Evolutionary conservation across 129 eudicot genomes (phyloP), one percentile per base, ranked within the genome.

Genomic region (Centrapalus pauciflorus): DNA sequence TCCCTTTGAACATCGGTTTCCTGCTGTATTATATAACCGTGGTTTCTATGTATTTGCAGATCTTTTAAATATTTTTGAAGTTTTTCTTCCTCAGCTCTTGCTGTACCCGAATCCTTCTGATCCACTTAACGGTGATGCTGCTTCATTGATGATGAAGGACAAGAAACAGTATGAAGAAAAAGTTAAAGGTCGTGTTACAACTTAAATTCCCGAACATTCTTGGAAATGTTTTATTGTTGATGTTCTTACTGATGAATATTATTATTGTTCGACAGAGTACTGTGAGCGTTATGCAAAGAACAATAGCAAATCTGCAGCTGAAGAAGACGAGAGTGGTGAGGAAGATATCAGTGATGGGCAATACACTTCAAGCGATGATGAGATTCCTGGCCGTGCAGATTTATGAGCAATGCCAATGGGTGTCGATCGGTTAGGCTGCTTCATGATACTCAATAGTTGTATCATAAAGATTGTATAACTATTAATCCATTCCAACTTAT

Each of bases 81-180:
- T 82, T 14, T 85, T 85, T 71, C 85, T 85, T 26, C 93, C 93
- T 52, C 93, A 85, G 59, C 93, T 85, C 50, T 65, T 85, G 76
- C 80, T 82, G 11, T 85, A 85, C 61, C 93, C 93, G 16, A 85
- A 85, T 64, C 82, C 88, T 32, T 82, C 88, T 4, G 80, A 82
- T 65, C 88, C 85, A 6, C 82, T 85, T 21, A 85, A 85, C 29
- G 79, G 82, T 9, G 87, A 85, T 49, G 92, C 93, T 12, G 88
- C 81, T 45, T 55, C 80, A 8, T 61, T 85, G 76, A 76, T 85
- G 88, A 82, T 82, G 85, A 69, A 69, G 56, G 83, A 85, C 79
- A 73, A 71, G 76, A 62, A 69, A 21, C 81, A 54, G 68, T 85
- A 85, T 46, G 85, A 82, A 26, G 79, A 76, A 65, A 82, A 67